These are phyloP conservation scores for Solanum gracilifrons DNA, from an alignment of 257 asterid species.

Conservation along the genomic window DNA sequence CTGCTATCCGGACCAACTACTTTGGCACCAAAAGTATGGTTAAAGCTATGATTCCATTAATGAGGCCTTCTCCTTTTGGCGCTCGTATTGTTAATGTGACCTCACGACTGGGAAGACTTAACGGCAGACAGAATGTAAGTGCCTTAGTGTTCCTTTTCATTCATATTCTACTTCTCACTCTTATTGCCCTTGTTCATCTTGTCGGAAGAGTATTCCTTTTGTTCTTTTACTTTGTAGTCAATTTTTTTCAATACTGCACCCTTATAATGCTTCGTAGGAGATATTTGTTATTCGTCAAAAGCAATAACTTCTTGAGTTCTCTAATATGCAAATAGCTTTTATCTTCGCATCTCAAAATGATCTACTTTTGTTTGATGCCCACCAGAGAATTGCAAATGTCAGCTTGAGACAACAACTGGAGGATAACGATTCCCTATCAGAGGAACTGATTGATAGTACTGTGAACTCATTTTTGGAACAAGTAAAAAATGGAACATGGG, in stretches of 20 bases:
- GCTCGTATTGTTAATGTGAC: conserved; percentile 75
- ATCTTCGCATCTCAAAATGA: background rate
- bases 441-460: conserved; percentile 56
- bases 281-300: background rate
- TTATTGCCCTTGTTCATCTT: background rate
- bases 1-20: conserved; percentile 67
- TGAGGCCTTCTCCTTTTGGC: conserved; percentile 59
- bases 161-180: background rate
- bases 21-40: conserved; percentile 73
- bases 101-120: conserved; percentile 79
- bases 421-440: conserved; percentile 44
- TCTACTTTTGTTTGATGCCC: background rate
- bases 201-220: background rate
- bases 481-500: conserved; percentile 72
- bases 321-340: background rate
- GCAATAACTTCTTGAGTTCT: background rate
- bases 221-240: background rate
- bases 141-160: background rate
- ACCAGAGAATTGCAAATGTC: conserved; percentile 59
- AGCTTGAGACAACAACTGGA: conserved; percentile 55
- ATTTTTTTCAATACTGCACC: background rate
- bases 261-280: background rate
- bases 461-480: conserved; percentile 42
- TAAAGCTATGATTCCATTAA: conserved; percentile 61
- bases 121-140: conserved; percentile 68